Evolutionary conservation across 2,329 filamentous ascomycete genomes (phyloP).

Genomic region (Hypoxylon sp.): DNA sequence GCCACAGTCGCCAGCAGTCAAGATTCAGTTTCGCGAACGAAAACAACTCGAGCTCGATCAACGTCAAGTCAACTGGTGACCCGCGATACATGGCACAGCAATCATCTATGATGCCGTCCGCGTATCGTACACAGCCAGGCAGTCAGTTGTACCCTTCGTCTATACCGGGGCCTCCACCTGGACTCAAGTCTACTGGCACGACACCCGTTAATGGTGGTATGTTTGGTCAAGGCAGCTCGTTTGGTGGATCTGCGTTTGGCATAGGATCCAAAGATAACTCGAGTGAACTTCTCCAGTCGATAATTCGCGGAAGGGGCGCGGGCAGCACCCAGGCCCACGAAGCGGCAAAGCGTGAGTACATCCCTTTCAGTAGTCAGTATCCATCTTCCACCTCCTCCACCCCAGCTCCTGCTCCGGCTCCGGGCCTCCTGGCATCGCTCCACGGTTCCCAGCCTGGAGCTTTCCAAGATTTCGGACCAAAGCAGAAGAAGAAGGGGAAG

Average conservation of each 20-base stretch:
- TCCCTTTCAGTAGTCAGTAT: constrained; percentile 91
- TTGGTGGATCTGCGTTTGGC: constrained; percentile 80
- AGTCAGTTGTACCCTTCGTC: constrained; percentile 85
- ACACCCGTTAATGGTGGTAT: constrained; percentile 80
- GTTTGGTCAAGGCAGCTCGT: constrained; percentile 90
- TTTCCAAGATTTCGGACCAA: constrained; percentile 92
- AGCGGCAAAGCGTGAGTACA: constrained; percentile 97
- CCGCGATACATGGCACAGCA: constrained; percentile 87
- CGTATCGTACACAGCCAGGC: constrained; percentile 71
- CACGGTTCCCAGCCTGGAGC: constrained; percentile 88
- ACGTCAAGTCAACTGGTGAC: constrained; percentile 83
- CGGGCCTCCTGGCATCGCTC: constrained; percentile 91
- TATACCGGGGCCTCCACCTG: constrained; percentile 93
- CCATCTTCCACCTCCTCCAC: constrained; percentile 84
- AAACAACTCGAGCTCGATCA: constrained; percentile 70
- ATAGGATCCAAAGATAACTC: constrained; percentile 77
- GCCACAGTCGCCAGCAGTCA: constrained; percentile 86
- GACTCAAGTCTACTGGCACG: constrained; percentile 93
- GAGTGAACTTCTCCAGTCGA: constrained; percentile 83
- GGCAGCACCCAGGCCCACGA: constrained; percentile 82
- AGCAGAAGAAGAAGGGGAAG: constrained; percentile 99
- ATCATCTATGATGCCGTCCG: constrained; percentile 85
- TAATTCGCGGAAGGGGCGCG: constrained; percentile 79
- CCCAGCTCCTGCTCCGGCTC: constrained; percentile 91
- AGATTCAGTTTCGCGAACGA: constrained; percentile 92